Conservation (phyloP, 805 yeast genomes). For the Yamadazyma philogaea region DNA sequence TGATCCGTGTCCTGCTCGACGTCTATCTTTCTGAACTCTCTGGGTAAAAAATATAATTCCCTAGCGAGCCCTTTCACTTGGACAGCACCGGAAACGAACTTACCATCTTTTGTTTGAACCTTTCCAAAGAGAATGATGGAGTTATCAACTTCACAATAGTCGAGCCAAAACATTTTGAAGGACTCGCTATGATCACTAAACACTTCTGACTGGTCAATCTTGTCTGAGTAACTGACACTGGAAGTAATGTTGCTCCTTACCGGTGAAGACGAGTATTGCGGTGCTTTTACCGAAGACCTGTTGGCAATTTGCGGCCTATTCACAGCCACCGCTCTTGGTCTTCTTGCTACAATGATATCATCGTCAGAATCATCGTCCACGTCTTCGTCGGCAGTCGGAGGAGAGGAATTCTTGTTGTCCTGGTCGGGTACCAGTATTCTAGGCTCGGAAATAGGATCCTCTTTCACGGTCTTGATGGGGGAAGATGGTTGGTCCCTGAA, state of each 20-base stretch:
- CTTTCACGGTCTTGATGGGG: constrained; percentile 27
- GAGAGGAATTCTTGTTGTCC: not conserved
- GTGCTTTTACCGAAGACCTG: constrained; percentile 36
- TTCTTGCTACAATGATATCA: constrained; percentile 51
- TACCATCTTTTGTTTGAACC: constrained; percentile 55
- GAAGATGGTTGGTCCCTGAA: constrained; percentile 33
- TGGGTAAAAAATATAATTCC: constrained; percentile 76
- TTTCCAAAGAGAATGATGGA: constrained; percentile 79
- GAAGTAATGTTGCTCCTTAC: constrained; percentile 17
- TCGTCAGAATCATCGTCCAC: constrained; percentile 42
- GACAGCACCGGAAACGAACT: constrained; percentile 68
- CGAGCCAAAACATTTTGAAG: constrained; percentile 85
- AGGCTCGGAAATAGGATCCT: not conserved
- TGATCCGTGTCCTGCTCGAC: constrained; percentile 34
- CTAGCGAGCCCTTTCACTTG: constrained; percentile 68
- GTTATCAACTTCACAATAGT: constrained; percentile 74
- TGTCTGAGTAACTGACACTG: constrained; percentile 26
- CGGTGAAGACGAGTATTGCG: constrained; percentile 22
- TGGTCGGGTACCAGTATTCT: not conserved
- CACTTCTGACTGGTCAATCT: constrained; percentile 26
- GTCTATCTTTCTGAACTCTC: constrained; percentile 42
- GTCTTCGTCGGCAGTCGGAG: constrained; percentile 24
- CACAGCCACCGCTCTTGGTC: constrained; percentile 47
- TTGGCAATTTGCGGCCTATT: constrained; percentile 30
- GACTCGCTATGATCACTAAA: constrained; percentile 32